Evolutionary conservation across 176 grass and related monocot genomes (phyloP), one percentile per base, ranked within the genome.

Genomic region (Zoysia pacifica): DNA sequence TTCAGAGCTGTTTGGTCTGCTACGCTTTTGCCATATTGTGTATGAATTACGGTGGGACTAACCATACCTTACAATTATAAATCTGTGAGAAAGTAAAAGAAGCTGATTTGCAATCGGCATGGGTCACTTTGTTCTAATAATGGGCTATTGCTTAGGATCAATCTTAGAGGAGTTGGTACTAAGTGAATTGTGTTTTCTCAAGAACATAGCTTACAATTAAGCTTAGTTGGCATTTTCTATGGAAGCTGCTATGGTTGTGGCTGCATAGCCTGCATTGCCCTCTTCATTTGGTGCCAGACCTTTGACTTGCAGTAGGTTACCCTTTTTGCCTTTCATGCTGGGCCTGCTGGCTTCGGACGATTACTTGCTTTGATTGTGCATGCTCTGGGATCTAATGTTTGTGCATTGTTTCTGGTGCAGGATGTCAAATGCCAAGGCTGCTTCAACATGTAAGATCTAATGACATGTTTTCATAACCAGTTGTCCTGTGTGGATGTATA

Each of bases 341-440:
- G n/a, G 58, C 36, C n/a, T 1, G 19, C 1, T 0, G 4, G 4
- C 62, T n/a, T n/a, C n/a, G n/a, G n/a, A n/a, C n/a, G n/a, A n/a
- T n/a, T 6, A 3, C 20, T 38, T 49, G 20, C 4, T 71, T 12
- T 65, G 11, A 54, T 47, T 50, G 11, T 48, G 36, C 12, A 28
- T 43, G 1, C 55, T 2, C 5, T 18, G 28, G 36, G 38, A 37
- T 61, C 11, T 74, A 69, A 65, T 5, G 0, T 7, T 15, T 3
- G 4, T 9, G 9, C 59, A 7, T 45, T 74, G 8, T 47, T 49
- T 51, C 28, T 45, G 19, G 5, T 79, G 61, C 74, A 94, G 92
- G 92, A 94, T 60, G 92, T 94, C 36, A 94, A 91, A 63, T 94
- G 89, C 80, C 89, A 91, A 76, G 81, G 83, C 18, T 91, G 86